Base-by-base conservation (phyloP, 2,329 filamentous ascomycete genomes). In the Paradendryphiella salina region DNA sequence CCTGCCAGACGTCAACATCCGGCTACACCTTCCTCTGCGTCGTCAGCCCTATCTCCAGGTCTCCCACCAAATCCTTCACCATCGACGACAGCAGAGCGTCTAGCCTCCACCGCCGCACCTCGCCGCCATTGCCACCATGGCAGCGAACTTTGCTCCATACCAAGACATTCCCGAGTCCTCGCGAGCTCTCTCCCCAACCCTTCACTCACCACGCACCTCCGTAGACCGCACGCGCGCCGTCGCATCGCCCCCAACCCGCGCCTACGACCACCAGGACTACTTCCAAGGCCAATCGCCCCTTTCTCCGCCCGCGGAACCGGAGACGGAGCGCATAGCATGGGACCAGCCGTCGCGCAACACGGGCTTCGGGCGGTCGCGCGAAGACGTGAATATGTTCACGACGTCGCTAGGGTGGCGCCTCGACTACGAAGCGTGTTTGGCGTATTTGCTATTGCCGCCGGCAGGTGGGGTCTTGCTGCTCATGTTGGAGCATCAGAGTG, bases 401-500 rank as follows among this genome's bases (percentile, higher is more conserved):
- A 97, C 94, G 8, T 93, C 89, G 65, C 77, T 97, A 50, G 91
- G 91, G 0, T 77, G 97, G 56, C 80, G 93, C 47, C 80, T 97
- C 61, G 90, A 96, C 69, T 88, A 93, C 68, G 93, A 97, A 78
- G 93, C 94, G 5, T 89, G 87, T 70, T 76, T 96, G 67, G 93
- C 94, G 44, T 99, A 99, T 73, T 71, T 96, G 55, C 79, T 88
- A 41, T 76, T 96, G 11, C 94, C 94, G 56, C 94, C 94, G 1
- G 80, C 92, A 0, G 94, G 93, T 2, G 89, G 88, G 3, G 89
- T 96, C 20, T 73, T 96, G 60, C 75, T 99, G 63, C 75, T 99
- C 60, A 82, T 97, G 36, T 72, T 93, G 57, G 94, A 99, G 80
- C 85, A 92, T 69, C 94, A 96, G 78, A 96, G 91, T 69, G 94